phyloP scores from a whole-genome alignment of 768 basidiomycete species.

The Phlebiopsis flavidoalba region DNA sequence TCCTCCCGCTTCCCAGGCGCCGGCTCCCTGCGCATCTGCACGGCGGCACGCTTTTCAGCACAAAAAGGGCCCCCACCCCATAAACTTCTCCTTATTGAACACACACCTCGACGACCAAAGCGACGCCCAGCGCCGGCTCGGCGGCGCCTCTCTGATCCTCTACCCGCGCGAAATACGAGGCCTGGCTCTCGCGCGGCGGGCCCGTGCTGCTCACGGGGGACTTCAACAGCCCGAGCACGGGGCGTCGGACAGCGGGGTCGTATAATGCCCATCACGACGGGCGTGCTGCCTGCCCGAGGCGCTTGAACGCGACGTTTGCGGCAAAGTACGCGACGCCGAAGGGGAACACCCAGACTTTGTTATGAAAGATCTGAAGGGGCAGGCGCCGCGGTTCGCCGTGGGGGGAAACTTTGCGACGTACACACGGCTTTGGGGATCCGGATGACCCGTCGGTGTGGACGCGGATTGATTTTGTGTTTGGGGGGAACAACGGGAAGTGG shows the following conservation, averaged over 20 bases:
- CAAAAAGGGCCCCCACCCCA: constrained; percentile 5
- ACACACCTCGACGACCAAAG: constrained; percentile 51
- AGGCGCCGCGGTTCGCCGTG: constrained; percentile 35
- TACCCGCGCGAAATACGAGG: constrained; percentile 46
- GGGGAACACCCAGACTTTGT: constrained; percentile 30
- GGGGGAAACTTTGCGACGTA: constrained; percentile 46
- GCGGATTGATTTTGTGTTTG: constrained; percentile 51
- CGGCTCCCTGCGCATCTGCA: constrained; percentile 45
- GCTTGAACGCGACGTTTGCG: constrained; percentile 39
- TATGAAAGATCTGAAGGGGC: constrained; percentile 40
- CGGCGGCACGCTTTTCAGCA: constrained; percentile 35
- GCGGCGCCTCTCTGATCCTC: constrained; percentile 47
- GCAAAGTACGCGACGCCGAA: constrained; percentile 33
- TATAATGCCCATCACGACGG: constrained; percentile 46
- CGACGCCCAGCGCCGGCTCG: constrained; percentile 42
- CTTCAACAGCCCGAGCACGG: constrained; percentile 47
- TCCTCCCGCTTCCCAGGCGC: constrained; percentile 48
- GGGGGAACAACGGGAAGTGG: constrained; percentile 42
- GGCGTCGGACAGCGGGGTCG: constrained; percentile 39
- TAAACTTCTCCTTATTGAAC: constrained; percentile 40
- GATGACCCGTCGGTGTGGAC: constrained; percentile 31
- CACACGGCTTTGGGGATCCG: constrained; percentile 43
- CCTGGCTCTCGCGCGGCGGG: constrained; percentile 24
- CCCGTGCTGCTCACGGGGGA: constrained; percentile 50
- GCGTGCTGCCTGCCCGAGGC: constrained; percentile 25